Evolutionary conservation across 78 protist species (phyloP).

Genomic region (Tieghemostelium lacteum): DNA sequence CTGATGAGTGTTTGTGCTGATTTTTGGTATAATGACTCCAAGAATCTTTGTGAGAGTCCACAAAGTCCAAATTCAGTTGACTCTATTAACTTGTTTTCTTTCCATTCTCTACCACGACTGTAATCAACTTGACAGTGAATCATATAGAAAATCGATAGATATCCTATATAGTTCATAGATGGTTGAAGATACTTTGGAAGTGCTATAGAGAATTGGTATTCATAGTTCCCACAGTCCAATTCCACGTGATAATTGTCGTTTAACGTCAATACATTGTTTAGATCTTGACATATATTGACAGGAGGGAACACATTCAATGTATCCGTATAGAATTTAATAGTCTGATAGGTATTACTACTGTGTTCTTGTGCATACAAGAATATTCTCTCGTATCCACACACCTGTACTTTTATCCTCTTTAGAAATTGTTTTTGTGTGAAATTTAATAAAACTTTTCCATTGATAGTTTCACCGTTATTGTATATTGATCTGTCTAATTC

Average conservation of each 20-base stretch:
- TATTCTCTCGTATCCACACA: constrained; percentile 70
- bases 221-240: constrained; percentile 35
- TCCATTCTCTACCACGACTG: constrained; percentile 50
- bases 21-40: neutral
- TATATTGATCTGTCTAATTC: constrained; percentile 60
- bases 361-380: neutral
- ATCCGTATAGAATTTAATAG: constrained; percentile 34
- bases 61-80: constrained; percentile 34
- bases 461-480: constrained; percentile 32
- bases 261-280: neutral
- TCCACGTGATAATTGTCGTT: neutral
- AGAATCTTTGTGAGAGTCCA: constrained; percentile 8
- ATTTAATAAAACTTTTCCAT: constrained; percentile 29
- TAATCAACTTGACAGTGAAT: constrained; percentile 53
- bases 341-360: constrained; percentile 31
- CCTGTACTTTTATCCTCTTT: constrained; percentile 36
- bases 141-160: constrained; percentile 53
- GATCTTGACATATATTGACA: neutral
- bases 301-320: constrained; percentile 8
- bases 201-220: constrained; percentile 21
- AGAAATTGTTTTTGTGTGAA: constrained; percentile 51
- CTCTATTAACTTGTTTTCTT: constrained; percentile 7
- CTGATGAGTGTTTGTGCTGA: neutral
- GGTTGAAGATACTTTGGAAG: constrained; percentile 48
- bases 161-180: constrained; percentile 56